Evolutionary conservation across 2,329 filamentous ascomycete genomes (phyloP), one percentile per base, ranked within the genome.

Genomic region (Scedosporium boydii): DNA sequence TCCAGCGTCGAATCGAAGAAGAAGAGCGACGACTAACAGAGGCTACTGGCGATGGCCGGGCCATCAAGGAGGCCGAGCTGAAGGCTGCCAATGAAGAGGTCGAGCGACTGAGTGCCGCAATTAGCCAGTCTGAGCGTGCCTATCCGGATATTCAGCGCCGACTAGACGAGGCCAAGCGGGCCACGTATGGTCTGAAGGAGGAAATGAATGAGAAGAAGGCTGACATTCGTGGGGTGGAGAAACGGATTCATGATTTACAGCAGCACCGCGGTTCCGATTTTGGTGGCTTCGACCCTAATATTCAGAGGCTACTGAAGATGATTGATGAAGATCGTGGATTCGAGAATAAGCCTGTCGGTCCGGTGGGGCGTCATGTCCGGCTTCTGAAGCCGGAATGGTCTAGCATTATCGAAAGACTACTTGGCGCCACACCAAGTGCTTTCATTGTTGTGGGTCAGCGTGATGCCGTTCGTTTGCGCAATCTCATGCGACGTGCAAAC

Each of bases 361-460:
- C 95, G 0, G 78, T 98, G 14, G 95, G 93, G 34, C 78, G 86
- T 26, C 84, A 95, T 69, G 81, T 99, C 60, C 87, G 86, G 66
- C 77, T 99, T 26, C 77, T 86, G 42, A 87, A 93, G 67, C 88
- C 90, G 1, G 82, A 90, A 68, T 99, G 95, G 95, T 89, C 88
- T 1, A 82, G 84, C 0, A 86, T 96, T 53, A 74, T 99, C 14
- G 95, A 99, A 71, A 88, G 83, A 65, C 84, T 84, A 1, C 81
- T 96, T 56, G 90, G 90, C n/a, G 74, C 73, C 3, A 79, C 77
- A 0, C 77, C 98, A 38, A 88, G 86, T 65, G 86, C 84, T 1
- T 99, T 98, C 70, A 83, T 96, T 59, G 93, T 97, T 51, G 87
- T 85, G 5, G 91, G 80, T 72, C 91, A 90, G 69, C 74, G 79